These are phyloP conservation scores for Colletotrichum camelliae DNA, from an alignment of 2,329 filamentous ascomycete species.

Conservation along the genomic window DNA sequence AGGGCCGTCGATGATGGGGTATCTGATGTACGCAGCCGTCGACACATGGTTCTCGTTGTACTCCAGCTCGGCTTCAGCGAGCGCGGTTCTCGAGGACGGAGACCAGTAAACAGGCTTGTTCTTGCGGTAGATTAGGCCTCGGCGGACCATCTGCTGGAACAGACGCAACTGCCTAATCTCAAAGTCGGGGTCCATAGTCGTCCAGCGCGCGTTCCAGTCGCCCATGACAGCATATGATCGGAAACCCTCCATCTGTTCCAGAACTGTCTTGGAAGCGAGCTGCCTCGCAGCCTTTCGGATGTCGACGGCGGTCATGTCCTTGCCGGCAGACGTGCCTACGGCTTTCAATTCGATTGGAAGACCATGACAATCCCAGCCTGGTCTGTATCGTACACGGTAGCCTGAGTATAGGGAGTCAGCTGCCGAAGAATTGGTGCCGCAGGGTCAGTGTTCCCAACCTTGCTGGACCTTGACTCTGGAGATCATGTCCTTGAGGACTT, in stretches of 20 bases:
- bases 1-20: constrained; percentile 65
- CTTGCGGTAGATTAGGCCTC: constrained; percentile 76
- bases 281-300: constrained; percentile 69
- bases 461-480: constrained; percentile 80
- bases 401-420: constrained; percentile 36
- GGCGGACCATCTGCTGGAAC: constrained; percentile 76
- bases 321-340: constrained; percentile 61
- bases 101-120: constrained; percentile 91
- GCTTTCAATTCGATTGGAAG: constrained; percentile 97
- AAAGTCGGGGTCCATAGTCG: constrained; percentile 78
- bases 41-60: constrained; percentile 79
- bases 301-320: constrained; percentile 55
- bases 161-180: constrained; percentile 77
- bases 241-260: constrained; percentile 77
- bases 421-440: background rate
- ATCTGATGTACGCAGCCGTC: constrained; percentile 78
- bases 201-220: constrained; percentile 79
- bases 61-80: constrained; percentile 85
- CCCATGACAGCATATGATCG: constrained; percentile 78
- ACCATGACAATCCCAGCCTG: constrained; percentile 98
- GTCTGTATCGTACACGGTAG: constrained; percentile 78
- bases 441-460: constrained; percentile 42
- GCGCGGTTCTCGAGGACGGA: constrained; percentile 76
- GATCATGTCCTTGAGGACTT: constrained; percentile 95
- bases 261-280: constrained; percentile 72